These are phyloP conservation scores for Suillus ampliporus DNA, from an alignment of 768 basidiomycete species.

Conservation along the genomic window DNA sequence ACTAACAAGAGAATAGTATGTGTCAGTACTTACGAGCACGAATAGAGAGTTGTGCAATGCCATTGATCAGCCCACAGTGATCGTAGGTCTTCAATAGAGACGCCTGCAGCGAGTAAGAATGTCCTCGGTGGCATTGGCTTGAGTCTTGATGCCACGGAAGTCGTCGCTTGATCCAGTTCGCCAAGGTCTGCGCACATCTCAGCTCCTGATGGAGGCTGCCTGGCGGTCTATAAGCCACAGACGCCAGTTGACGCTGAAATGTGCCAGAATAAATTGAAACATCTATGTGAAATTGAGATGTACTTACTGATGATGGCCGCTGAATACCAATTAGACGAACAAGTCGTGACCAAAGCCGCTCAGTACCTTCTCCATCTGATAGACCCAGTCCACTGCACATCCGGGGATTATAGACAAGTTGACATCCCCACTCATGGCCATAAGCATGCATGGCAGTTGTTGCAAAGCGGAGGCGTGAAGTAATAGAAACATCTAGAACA, in stretches of 20 bases:
- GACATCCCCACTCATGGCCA: constrained; percentile 41
- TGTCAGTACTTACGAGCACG: no score
- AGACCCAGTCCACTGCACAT: constrained; percentile 12
- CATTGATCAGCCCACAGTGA: constrained; percentile 8
- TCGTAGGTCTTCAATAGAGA: background rate
- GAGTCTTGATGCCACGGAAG: constrained; percentile 22
- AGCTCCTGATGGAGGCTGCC: constrained; percentile 28
- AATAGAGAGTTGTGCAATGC: no score
- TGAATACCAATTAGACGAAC: constrained; percentile 42
- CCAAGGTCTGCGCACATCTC: constrained; percentile 38
- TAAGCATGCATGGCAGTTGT: constrained; percentile 47
- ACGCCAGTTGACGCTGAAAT: constrained; percentile 27
- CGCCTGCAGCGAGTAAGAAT: background rate
- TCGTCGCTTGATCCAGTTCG: constrained; percentile 35
- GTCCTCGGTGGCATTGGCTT: background rate
- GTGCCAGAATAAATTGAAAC: background rate
- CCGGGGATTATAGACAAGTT: constrained; percentile 33
- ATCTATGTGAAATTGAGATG: background rate
- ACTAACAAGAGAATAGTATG: no score
- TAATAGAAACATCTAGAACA: constrained; percentile 2
- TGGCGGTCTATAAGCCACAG: constrained; percentile 44
- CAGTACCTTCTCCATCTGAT: constrained; percentile 16
- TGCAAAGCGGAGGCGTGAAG: constrained; percentile 31
- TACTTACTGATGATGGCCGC: constrained; percentile 38
- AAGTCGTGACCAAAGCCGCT: constrained; percentile 40